Evolutionary conservation across 305 asterid genomes (phyloP), one percentile per base, ranked within the genome.

Genomic region (Caryopteris hybrid): DNA sequence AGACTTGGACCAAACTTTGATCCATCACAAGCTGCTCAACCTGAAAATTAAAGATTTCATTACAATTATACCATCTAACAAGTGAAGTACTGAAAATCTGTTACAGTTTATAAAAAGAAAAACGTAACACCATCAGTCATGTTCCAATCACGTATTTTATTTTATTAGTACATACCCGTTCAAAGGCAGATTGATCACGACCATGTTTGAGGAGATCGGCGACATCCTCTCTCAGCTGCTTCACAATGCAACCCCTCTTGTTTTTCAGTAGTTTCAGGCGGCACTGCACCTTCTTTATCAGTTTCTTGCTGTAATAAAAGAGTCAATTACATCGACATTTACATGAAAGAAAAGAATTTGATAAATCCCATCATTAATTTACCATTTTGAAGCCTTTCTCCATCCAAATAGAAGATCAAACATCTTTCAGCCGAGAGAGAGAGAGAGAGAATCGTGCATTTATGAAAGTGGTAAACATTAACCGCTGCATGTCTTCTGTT

Each of bases 311-410:
- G 88, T 2, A 63, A 20, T 1, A n/a, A 14, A 42, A 3, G 12
- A 51, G 5, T 56, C 21, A 25, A 43, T 53, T 23, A 43, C 33
- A 39, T 31, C 45, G 16, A 2, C 0, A 34, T 16, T 34, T 14
- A 2, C 17, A 23, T 14, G 8, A 22, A 39, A 3, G 3, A 9
- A 7, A 3, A 2, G 7, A 34, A 18, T n/a, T n/a, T n/a, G n/a
- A n/a, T n/a, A n/a, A n/a, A n/a, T n/a, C n/a, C n/a, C n/a, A 9
- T 9, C 1, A 8, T 52, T 25, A 47, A 47, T 13, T 42, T 72
- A 91, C 98, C 96, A 92, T 85, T 89, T 92, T 2, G 96, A 83
- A 66, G 97, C 97, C 73, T 88, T 90, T 82, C 90, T 81, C 98
- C 98, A 92, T n/a, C 98, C 91, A 61, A 90, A 88, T 0, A 92